Evolutionary conservation across 169 alveolate species (phyloP), one percentile per base, ranked within the genome.

Genomic region (Hepatocystis sp.): DNA sequence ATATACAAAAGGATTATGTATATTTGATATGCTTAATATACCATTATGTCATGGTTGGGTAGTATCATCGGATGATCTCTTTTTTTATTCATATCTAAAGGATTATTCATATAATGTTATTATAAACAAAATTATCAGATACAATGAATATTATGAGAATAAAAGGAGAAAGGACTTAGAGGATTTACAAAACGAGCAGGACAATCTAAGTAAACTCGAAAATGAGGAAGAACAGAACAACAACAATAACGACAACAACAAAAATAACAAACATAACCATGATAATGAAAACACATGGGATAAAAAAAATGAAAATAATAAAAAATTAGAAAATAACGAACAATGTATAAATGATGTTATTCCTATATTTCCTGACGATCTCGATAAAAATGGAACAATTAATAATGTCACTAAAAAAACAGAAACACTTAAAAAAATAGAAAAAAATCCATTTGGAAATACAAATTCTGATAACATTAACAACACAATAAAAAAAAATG

Each of bases 41-140:
- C 86, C 91, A 1, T 27, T 85, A 55, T 65, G 34, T 27, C 91
- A 85, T 58, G 91, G 91, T 1, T 85, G 91, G 91, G 91, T 85
- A 10, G 67, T 85, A 21, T 63, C 89, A 3, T 39, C 86, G 7
- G 91, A 85, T 25, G 88, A 85, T 81, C 13, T 47, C 15, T 60
- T 81, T 15, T 76, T 66, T 21, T 85, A 67, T 52, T 60, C 91
- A 32, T 81, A 81, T 55, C 49, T 81, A 39, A 81, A 81, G n/a
- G 89, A 81, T 81, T 81, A 81, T 19, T 81, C 89, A 0, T 81
- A 81, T 30, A 81, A 81, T 49, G 89, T 81, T 0, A 81, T 81
- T 10, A 81, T 81, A 19, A 81, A 81, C 49, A 81, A 81, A 81
- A 64, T 81, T 39, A 53, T 81, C 40, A 60, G 84, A 63, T 81